Conservation (phyloP, 176 grass and related monocot genomes). For the bread wheat (Triticum aestivum) region DNA sequence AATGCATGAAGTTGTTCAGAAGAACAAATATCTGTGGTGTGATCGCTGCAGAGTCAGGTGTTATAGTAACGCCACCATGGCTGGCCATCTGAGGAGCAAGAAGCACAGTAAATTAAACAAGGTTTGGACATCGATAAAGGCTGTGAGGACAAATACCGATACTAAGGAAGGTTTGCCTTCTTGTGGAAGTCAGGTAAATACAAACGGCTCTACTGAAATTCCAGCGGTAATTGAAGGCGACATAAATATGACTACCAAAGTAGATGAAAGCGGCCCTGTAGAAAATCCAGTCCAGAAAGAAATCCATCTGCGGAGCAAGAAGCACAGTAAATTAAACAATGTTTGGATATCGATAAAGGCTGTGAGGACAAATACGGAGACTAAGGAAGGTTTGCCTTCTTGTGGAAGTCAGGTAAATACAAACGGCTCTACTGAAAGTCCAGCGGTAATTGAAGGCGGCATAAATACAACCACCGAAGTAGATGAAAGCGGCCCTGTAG, state of each 20-base stretch:
- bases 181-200: background rate
- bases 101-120: conserved; percentile 39
- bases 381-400: background rate
- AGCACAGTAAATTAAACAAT: conserved; percentile 36
- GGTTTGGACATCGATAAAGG: conserved; percentile 27
- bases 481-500: background rate
- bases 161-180: too few species aligned
- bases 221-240: background rate
- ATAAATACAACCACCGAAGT: background rate
- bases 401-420: conserved; percentile 1
- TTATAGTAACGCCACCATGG: conserved; percentile 17
- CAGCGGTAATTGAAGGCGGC: background rate
- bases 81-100: conserved; percentile 43
- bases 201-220: background rate
- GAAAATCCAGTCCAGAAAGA: background rate
- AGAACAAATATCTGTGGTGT: conserved; percentile 29
- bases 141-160: background rate
- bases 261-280: background rate
- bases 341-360: conserved; percentile 24
- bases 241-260: background rate
- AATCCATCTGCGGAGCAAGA: conserved; percentile 31
- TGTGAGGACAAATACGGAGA: background rate
- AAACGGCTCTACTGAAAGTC: background rate
- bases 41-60: conserved; percentile 41
- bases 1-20: conserved; percentile 41